Conservation (phyloP, 257 asterid species). For the Oldenlandia corymbosa region DNA sequence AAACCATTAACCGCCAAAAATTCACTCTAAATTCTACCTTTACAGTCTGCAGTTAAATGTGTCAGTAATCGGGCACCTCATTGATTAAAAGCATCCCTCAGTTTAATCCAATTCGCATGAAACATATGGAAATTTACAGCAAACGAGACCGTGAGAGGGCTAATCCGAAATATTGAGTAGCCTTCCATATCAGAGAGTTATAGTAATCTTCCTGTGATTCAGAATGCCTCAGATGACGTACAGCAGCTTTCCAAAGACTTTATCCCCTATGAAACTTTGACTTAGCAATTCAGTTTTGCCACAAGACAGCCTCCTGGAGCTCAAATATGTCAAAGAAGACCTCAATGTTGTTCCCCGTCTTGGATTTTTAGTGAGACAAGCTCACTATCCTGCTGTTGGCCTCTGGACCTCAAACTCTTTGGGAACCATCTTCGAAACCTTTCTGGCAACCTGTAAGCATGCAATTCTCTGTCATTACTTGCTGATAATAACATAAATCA, state of each 20-base stretch:
- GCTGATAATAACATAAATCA: background rate
- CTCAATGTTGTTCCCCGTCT: constrained; percentile 34
- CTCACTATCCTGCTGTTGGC: constrained; percentile 81
- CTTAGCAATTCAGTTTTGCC: background rate
- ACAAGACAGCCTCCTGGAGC: background rate
- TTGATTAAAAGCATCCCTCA: background rate
- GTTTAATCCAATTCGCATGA: no score
- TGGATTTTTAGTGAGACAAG: constrained; percentile 48
- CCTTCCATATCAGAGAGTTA: background rate
- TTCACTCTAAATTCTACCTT: background rate
- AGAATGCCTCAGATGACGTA: constrained; percentile 1
- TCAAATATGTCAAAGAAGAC: constrained; percentile 7
- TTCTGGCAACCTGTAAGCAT: constrained; percentile 74
- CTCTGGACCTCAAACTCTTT: constrained; percentile 56
- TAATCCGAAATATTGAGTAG: background rate
- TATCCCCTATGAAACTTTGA: background rate
- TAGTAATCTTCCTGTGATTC: background rate
- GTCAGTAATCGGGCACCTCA: background rate
- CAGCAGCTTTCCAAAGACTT: background rate
- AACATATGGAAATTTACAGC: background rate
- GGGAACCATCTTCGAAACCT: constrained; percentile 70
- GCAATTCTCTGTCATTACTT: constrained; percentile 4
- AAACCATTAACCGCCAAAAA: background rate
- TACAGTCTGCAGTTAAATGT: background rate
- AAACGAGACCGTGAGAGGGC: background rate